Evolutionary conservation across 305 asterid genomes (phyloP).

Genomic region (Stenogyne calaminthoides): DNA sequence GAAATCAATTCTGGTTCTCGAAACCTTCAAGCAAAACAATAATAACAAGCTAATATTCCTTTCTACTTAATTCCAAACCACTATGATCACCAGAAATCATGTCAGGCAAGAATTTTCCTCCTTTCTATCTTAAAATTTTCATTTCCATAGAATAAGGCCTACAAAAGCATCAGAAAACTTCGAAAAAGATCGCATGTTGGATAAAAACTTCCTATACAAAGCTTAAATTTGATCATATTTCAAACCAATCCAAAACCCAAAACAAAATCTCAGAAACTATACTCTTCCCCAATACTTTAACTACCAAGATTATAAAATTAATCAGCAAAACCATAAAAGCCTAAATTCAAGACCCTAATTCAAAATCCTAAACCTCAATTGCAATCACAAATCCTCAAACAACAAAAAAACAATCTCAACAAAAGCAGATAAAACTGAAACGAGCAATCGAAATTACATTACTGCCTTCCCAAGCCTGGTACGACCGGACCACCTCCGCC

Average conservation of each 20-base stretch:
- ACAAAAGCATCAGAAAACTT: background rate
- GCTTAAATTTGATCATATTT: slow-evolving; percentile 4
- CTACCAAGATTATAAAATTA: background rate
- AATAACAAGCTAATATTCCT: slow-evolving; percentile 10
- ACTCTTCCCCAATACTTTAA: slow-evolving; percentile 2
- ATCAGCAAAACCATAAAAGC: slow-evolving; percentile 5
- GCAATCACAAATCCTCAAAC: background rate
- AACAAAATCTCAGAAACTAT: slow-evolving; percentile 12
- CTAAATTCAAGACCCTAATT: slow-evolving; percentile 23
- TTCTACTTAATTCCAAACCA: background rate
- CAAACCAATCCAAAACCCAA: slow-evolving; percentile 15
- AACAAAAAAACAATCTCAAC: background rate
- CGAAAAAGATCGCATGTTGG: background rate
- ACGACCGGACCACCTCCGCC: slow-evolving; percentile 54
- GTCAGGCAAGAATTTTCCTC: slow-evolving; percentile 1
- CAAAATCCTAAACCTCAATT: slow-evolving; percentile 9
- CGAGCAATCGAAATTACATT: slow-evolving; percentile 49
- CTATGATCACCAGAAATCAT: background rate
- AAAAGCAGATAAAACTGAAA: slow-evolving; percentile 6
- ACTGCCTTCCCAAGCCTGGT: slow-evolving; percentile 75
- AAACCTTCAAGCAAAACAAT: slow-evolving; percentile 17
- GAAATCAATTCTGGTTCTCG: background rate
- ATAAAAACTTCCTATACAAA: background rate
- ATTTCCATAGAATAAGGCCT: background rate
- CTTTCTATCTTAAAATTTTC: slow-evolving; percentile 3